Evolutionary conservation across 2,329 filamentous ascomycete genomes (phyloP), one percentile per base, ranked within the genome.

Genomic region (Magnaporthiopsis rhizophila): DNA sequence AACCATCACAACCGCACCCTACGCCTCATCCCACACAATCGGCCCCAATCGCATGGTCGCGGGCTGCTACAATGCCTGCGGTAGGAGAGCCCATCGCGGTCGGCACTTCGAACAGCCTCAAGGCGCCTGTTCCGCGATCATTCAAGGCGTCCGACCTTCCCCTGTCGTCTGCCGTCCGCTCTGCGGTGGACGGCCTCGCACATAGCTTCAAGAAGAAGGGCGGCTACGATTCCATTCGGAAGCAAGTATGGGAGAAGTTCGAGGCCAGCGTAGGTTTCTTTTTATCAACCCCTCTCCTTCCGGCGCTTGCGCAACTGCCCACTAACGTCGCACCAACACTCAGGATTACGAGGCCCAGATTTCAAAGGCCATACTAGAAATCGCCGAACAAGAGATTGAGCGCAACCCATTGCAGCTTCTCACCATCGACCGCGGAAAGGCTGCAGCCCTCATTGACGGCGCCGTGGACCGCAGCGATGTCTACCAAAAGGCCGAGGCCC

Each of bases 131-230:
- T n/a, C 62, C 67, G 11, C 66, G 76, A 69, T 89, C 86, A 71
- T 85, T 89, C 73, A 91, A 91, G 74, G 85, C 89, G 3, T 88
- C 88, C 0, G 90, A 94, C 69, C 80, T 94, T 24, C 90, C 90
- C 1, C 77, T 93, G 26, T 84, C 89, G 6, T 89, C 88, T 3
- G 83, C 86, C n/a, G 90, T 91, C 63, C 83, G 89, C 68, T 83
- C 84, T 1, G 87, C 88, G 1, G 91, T 94, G 65, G 90, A 93
- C 69, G 84, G 82, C 21, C 82, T 94, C 28, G 85, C 90, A n/a
- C 88, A 91, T 72, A 88, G 84, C 13, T 94, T 93, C 78, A 93
- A 93, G 77, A 94, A 93, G 78, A 92, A 91, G 75, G 91, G 91
- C 66, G 89, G 89, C 65, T 95, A 93, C 72, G 91, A 95, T 75